phyloP scores from a whole-genome alignment of 805 yeast genomes.

The Brettanomyces nanus region DNA sequence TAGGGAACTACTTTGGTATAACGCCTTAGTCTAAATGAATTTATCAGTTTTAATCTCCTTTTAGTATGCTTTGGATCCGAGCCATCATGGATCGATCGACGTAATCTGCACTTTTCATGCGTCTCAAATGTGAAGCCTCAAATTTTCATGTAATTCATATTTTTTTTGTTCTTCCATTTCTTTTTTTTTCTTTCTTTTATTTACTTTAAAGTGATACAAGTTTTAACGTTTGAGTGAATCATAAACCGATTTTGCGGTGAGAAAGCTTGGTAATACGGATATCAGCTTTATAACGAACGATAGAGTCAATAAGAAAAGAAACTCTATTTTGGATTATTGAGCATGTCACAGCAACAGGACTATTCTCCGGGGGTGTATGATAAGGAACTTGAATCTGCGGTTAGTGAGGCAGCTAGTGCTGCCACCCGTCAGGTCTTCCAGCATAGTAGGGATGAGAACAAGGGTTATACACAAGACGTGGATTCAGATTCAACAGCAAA shows the following conservation, averaged over 20 bases:
- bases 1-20: constrained; percentile 25
- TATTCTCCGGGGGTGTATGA: constrained; percentile 2
- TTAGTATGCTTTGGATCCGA: background rate
- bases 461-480: background rate
- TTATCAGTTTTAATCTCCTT: background rate
- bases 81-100: too few species aligned
- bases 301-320: background rate
- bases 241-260: too few species aligned
- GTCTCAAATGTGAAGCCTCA: too few species aligned
- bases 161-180: too few species aligned
- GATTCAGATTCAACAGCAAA: background rate
- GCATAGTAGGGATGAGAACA: too few species aligned
- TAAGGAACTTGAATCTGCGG: constrained; percentile 1
- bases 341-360: constrained; percentile 3
- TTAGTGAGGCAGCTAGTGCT: constrained; percentile 1
- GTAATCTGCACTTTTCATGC: too few species aligned
- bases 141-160: too few species aligned
- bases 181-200: background rate
- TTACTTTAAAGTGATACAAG: background rate
- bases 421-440: background rate
- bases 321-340: background rate
- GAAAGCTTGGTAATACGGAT: too few species aligned
- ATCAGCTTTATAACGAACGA: too few species aligned
- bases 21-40: background rate
- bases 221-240: too few species aligned